phyloP scores from a whole-genome alignment of 192 early-diverging fungal species.

The Chytriomyces sp. region DNA sequence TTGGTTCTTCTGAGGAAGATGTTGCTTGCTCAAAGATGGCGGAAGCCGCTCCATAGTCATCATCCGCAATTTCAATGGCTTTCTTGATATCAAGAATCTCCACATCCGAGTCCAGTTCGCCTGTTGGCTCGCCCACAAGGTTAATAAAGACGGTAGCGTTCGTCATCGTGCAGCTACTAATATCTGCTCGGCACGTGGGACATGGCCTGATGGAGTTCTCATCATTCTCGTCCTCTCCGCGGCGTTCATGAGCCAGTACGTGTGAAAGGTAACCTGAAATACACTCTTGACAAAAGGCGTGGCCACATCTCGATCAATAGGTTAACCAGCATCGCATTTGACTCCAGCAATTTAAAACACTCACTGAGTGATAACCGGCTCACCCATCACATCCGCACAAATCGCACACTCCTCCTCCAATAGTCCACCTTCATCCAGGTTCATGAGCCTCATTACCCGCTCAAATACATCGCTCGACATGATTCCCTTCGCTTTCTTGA shows the following conservation, averaged over 20 bases:
- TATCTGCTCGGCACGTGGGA: not conserved
- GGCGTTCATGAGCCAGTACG: not conserved
- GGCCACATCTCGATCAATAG: conserved; percentile 34
- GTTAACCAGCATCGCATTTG: not conserved
- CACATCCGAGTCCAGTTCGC: not conserved
- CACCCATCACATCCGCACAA: conserved; percentile 29
- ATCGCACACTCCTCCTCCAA: conserved; percentile 21
- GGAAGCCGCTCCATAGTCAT: not conserved
- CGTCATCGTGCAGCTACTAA: not conserved
- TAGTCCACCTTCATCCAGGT: conserved; percentile 18
- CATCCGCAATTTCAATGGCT: too few species aligned
- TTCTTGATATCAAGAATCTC: not conserved
- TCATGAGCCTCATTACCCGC: not conserved
- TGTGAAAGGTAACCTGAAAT: conserved; percentile 2
- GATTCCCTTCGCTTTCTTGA: not conserved
- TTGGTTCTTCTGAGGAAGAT: not conserved
- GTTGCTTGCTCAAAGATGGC: not conserved
- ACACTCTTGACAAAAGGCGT: conserved; percentile 51
- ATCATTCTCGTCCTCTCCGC: not conserved
- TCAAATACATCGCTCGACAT: conserved; percentile 3
- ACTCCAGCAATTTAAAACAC: not conserved
- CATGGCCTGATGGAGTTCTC: not conserved
- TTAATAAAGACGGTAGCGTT: not conserved
- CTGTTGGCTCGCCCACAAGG: not conserved
- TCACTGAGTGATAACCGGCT: not conserved